Evolutionary conservation across 441 rosid genomes (phyloP), one percentile per base, ranked within the genome.

Genomic region (Hypseocharis bilobata): DNA sequence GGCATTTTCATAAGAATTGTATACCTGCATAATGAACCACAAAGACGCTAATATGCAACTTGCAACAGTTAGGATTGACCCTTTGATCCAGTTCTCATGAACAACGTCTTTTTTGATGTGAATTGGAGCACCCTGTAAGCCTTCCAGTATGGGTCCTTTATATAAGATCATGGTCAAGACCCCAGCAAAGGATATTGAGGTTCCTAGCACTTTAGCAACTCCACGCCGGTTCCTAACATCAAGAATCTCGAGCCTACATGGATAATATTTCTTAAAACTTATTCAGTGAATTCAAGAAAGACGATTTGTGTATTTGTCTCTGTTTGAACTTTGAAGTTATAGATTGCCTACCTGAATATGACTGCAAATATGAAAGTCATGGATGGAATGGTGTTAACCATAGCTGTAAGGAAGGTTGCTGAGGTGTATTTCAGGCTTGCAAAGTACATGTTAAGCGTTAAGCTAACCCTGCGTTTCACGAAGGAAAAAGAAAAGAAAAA

Each of bases 21-120:
- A 38, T 42, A 86, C 88, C 88, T 85, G 88, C 92, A 86, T 82
- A 60, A 85, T 85, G 67, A 73, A 85, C 85, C 84, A 73, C 2
- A 77, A 1, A 2, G 89, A 85, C 86, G 85, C 85, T 26, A 81
- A 17, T 63, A 86, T 26, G 80, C 89, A 80, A 74, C 92, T 85
- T 3, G 80, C 79, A 63, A 80, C 71, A 0, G 80, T 67, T 23
- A 86, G 86, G 61, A 85, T 17, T 6, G 92, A 82, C 51, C 89
- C 92, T 69, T 80, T 79, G 30, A 83, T n/a, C 92, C 92, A 85
- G 64, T 72, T 62, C 58, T 79, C 81, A 3, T 73, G 78, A 52
- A 34, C 27, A 1, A 54, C 32, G 13, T 61, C 72, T 27, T 74
- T 73, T 60, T 70, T 54, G 52, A 81, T 68, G 8, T 74, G 84